Percentiles rank a stretch among this genome's conserved stretches.
Conservation (phyloP, 257 asterid species). For the Hygrophila difformis region DNA sequence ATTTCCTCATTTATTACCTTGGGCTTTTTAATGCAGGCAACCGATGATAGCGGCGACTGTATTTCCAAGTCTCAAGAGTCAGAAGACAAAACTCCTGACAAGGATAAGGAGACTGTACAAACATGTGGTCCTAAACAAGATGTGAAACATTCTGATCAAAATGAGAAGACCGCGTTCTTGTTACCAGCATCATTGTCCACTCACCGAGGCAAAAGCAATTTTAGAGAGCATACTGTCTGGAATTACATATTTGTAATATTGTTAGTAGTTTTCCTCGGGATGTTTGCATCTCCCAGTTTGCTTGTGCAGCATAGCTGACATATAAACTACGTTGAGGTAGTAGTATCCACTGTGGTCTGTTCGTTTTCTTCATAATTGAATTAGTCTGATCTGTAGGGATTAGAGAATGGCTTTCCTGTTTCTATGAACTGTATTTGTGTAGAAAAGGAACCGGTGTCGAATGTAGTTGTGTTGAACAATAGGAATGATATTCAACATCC, state of each 20-base stretch:
- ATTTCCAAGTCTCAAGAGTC: slow-evolving; percentile 11
- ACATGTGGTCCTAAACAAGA: slow-evolving; percentile 13
- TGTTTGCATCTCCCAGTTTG: slow-evolving; percentile 33
- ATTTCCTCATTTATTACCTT: slow-evolving; percentile 2
- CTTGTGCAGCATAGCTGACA: slow-evolving; percentile 14
- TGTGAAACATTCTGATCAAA: slow-evolving; percentile 8
- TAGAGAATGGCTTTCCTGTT: slow-evolving; percentile 6
- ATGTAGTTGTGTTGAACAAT: slow-evolving; percentile 10
- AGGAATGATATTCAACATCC: slow-evolving; percentile 2
- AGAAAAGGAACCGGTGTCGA: slow-evolving; percentile 9
- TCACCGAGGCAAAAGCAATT: slow-evolving; percentile 13
- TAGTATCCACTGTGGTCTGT: slow-evolving; percentile 1
- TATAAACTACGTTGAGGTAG: background rate
- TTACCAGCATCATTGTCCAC: slow-evolving; percentile 12
- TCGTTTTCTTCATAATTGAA: background rate
- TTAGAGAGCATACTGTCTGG: slow-evolving; percentile 20
- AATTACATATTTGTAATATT: slow-evolving; percentile 22
- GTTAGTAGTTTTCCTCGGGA: slow-evolving; percentile 27
- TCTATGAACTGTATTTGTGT: slow-evolving; percentile 14
- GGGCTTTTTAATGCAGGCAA: slow-evolving; percentile 26
- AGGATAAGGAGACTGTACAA: slow-evolving; percentile 13
- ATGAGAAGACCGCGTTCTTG: slow-evolving; percentile 13
- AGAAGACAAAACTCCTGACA: slow-evolving; percentile 9
- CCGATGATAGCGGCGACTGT: slow-evolving; percentile 3
- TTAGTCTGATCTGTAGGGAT: slow-evolving; percentile 2